Conservation (phyloP, 2,329 filamentous ascomycete genomes). For the Trichoderma afroharzianum region DNA sequence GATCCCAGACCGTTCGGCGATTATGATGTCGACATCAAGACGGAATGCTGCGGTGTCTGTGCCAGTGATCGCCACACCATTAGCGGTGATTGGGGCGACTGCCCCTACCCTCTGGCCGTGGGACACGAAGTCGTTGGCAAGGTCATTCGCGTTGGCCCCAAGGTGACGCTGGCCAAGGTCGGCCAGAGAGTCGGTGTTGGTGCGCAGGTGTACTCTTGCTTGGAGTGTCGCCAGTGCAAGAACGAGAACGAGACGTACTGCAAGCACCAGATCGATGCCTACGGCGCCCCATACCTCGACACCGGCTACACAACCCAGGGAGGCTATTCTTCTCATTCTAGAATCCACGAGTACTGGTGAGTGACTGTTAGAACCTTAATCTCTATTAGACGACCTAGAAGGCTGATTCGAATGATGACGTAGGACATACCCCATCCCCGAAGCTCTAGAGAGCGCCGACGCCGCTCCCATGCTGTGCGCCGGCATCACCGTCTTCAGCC, state of each 20-base stretch:
- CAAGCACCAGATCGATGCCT: conserved; percentile 43
- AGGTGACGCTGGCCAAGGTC: conserved; percentile 45
- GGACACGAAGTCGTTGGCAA: conserved; percentile 71
- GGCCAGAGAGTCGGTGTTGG: conserved; percentile 59
- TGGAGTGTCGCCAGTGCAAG: conserved; percentile 39
- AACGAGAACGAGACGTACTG: conserved; percentile 42
- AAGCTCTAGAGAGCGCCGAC: conserved; percentile 57
- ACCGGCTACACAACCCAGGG: conserved; percentile 57
- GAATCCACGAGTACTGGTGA: conserved; percentile 44
- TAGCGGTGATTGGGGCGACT: conserved; percentile 63
- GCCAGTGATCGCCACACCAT: conserved; percentile 70
- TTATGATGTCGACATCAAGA: conserved; percentile 82
- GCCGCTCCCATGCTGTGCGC: conserved; percentile 83
- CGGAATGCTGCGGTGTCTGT: conserved; percentile 76
- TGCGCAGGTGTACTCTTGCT: conserved; percentile 54
- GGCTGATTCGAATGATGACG: neutral
- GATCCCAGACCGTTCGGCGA: conserved; percentile 82
- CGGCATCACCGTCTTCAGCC: conserved; percentile 75
- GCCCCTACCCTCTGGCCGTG: conserved; percentile 61
- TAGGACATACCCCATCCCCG: conserved; percentile 70
- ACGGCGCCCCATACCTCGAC: conserved; percentile 48
- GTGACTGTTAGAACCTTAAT: conserved; percentile 34
- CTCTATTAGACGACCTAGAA: conserved; percentile 43
- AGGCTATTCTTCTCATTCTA: conserved; percentile 42
- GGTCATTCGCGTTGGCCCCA: conserved; percentile 60